Evolutionary conservation across 1,284 basidiomycete species (phyloP).

Genomic region (Baeospora myosura): DNA sequence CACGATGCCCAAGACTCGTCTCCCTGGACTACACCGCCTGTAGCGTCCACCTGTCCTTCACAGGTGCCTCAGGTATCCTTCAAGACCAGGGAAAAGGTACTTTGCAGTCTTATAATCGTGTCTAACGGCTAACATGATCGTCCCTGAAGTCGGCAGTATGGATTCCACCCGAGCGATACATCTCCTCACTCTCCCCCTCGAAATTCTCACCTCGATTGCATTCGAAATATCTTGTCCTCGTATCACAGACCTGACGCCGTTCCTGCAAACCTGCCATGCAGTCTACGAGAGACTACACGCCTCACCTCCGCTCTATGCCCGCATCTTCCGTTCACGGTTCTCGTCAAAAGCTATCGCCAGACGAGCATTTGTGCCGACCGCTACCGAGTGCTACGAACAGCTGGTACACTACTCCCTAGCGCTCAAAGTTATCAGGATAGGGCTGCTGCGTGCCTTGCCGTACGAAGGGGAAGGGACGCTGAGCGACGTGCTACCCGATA

Average conservation of each 20-base stretch:
- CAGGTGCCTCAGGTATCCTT: too few species aligned
- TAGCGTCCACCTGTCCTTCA: too few species aligned
- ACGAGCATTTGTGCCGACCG: conserved; percentile 37
- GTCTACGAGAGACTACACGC: conserved; percentile 34
- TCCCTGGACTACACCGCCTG: too few species aligned
- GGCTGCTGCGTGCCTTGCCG: conserved; percentile 26
- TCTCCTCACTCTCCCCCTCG: conserved; percentile 40
- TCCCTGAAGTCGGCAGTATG: too few species aligned
- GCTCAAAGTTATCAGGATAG: conserved; percentile 21
- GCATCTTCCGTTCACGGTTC: conserved; percentile 56
- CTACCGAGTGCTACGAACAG: conserved; percentile 36
- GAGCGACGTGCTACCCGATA: conserved; percentile 15
- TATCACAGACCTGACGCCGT: conserved; percentile 35
- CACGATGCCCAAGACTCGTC: too few species aligned
- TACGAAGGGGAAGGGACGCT: conserved; percentile 19
- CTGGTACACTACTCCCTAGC: conserved; percentile 36
- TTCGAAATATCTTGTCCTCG: conserved; percentile 35
- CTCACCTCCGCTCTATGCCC: conserved; percentile 46
- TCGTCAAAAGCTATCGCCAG: conserved; percentile 47
- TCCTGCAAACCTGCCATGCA: conserved; percentile 41
- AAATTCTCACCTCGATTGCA: conserved; percentile 53
- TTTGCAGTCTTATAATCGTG: too few species aligned
- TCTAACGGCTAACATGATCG: too few species aligned
- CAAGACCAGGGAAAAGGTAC: too few species aligned
- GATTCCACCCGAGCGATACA: too few species aligned